Evolutionary conservation across 352 stramenopile species (phyloP), one percentile per base, ranked within the genome.

Genomic region (Plasmopara viticola): DNA sequence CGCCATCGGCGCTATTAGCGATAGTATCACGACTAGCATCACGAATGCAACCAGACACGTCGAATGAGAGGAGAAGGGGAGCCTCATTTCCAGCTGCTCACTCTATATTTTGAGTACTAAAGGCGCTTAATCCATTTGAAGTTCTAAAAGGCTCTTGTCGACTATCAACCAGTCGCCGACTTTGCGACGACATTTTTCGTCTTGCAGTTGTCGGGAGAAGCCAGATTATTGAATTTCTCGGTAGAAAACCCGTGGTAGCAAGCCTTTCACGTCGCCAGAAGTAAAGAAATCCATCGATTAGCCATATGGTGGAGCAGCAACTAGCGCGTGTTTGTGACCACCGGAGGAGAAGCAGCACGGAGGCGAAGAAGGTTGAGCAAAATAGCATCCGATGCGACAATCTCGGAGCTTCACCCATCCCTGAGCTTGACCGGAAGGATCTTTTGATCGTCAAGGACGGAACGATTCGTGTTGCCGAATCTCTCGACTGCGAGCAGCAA

Each of bases 401-500:
- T n/a, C 39, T 68, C 56, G 77, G 31, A 30, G 70, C 33, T 42
- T 76, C 28, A 51, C 63, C 61, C 5, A 66, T 76, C 40, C 63
- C 75, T 10, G 62, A 69, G 53, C 54, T 87, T n/a, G 77, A 87
- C 59, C 67, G 54, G n/a, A 87, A 86, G 57, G 64, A 87, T 35
- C 54, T 87, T 34, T 61, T 87, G n/a, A 84, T 87, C 48, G 70
- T 87, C 48, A 84, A 87, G 57, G 74, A 87, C 48, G 77, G 77
- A 47, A 84, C 65, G 25, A 73, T 87, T 44, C 74, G 75, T 38
- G 70, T 87, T 13, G 77, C 77, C 14, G 68, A 86, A 48, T 84
- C 77, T 8, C 52, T 83, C 2, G 70, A 78, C 50, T 52, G 58
- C 3, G 62, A 70, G 15, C 60, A 71, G n/a, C 69, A 84, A 62